These are phyloP conservation scores for Guillardia theta DNA, from an alignment of 78 protist species.

Conservation along the genomic window DNA sequence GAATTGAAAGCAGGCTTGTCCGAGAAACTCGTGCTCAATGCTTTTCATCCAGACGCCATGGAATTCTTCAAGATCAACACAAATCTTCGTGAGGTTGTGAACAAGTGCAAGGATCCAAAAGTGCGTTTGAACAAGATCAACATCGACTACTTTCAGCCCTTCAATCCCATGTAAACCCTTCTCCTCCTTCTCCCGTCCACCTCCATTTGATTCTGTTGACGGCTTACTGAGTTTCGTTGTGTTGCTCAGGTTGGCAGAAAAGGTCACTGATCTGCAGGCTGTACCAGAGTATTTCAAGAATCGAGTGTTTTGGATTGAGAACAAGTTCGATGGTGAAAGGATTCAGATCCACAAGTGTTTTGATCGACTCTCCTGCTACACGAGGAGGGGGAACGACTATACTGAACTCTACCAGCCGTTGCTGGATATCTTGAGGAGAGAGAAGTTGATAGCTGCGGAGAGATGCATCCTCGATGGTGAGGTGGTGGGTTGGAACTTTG, in stretches of 20 bases:
- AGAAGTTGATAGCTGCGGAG: not conserved
- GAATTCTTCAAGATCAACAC: not conserved
- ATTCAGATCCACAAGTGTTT: not conserved
- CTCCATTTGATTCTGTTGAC: too few relatives aligned
- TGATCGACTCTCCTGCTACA: too few relatives aligned
- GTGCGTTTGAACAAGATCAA: too few relatives aligned
- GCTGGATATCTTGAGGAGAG: not conserved
- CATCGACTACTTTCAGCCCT: too few relatives aligned
- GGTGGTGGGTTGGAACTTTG: not conserved
- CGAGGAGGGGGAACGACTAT: not conserved
- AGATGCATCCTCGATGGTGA: constrained; percentile 16
- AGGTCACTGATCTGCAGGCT: not conserved
- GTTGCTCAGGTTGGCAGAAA: too few relatives aligned
- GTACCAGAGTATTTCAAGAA: not conserved
- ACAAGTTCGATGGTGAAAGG: not conserved
- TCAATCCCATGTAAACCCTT: too few relatives aligned
- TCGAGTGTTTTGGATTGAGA: not conserved
- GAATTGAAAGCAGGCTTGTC: not conserved
- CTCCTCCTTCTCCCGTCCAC: too few relatives aligned
- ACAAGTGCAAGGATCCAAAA: not conserved
- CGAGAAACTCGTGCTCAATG: not conserved
- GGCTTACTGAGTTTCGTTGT: too few relatives aligned
- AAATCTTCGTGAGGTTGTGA: not conserved
- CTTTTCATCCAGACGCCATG: not conserved
- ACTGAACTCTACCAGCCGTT: not conserved